Percentiles rank a stretch among this genome's conserved stretches.
Conservation (phyloP, 2,329 filamentous ascomycete species). For the Fusarium penzigii region DNA sequence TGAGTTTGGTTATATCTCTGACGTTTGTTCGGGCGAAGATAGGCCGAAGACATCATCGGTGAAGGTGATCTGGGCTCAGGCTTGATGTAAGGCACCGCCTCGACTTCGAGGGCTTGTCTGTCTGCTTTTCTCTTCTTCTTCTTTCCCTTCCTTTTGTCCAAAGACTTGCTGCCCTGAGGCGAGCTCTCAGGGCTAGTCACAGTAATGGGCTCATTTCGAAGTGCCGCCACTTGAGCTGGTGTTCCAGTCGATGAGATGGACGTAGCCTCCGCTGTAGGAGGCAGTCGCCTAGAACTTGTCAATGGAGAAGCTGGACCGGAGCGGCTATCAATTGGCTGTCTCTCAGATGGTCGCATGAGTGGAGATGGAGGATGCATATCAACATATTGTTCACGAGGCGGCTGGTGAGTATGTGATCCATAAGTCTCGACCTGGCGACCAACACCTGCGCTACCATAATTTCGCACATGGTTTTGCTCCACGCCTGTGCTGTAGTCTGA, state of each 20-base stretch:
- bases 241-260: slow-evolving; percentile 29
- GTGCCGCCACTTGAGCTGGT: slow-evolving; percentile 56
- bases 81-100: slow-evolving; percentile 59
- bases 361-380: slow-evolving; percentile 52
- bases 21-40: slow-evolving; percentile 58
- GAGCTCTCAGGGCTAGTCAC: slow-evolving; percentile 63
- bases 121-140: slow-evolving; percentile 58
- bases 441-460: slow-evolving; percentile 37
- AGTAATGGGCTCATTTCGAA: slow-evolving; percentile 51
- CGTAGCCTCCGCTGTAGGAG: slow-evolving; percentile 10
- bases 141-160: slow-evolving; percentile 51
- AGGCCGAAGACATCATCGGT: slow-evolving; percentile 54
- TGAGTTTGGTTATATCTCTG: slow-evolving; percentile 50
- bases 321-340: slow-evolving; percentile 61
- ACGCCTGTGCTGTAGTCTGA: slow-evolving; percentile 36
- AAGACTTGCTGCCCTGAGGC: slow-evolving; percentile 50
- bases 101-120: slow-evolving; percentile 47
- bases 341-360: slow-evolving; percentile 72
- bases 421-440: slow-evolving; percentile 15
- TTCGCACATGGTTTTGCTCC: slow-evolving; percentile 44
- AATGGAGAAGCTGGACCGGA: slow-evolving; percentile 68
- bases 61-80: slow-evolving; percentile 65
- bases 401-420: slow-evolving; percentile 14
- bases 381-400: slow-evolving; percentile 26
- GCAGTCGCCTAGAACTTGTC: slow-evolving; percentile 45